phyloP scores from a whole-genome alignment of 129 eudicot genomes.

The Tagetes patula region DNA sequence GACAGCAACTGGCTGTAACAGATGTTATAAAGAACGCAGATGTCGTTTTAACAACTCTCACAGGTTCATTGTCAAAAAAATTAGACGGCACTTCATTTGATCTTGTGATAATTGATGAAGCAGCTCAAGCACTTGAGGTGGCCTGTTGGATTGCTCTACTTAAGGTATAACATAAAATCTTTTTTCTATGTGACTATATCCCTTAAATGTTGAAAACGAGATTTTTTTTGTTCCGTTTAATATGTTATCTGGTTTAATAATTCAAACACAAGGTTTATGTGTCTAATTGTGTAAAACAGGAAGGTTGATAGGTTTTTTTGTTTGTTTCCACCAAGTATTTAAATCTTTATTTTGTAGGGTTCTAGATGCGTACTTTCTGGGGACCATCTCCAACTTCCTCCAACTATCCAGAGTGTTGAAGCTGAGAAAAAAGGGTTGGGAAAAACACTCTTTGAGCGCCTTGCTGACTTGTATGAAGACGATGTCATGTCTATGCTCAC shows the following conservation, averaged over 20 bases:
- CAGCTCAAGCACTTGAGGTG: conserved; percentile 97
- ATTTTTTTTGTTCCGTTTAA: neutral
- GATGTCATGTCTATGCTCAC: conserved; percentile 90
- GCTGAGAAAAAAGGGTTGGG: conserved; percentile 96
- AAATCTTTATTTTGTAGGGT: conserved; percentile 46
- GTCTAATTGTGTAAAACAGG: neutral
- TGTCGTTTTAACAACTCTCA: conserved; percentile 85
- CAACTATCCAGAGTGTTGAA: conserved; percentile 94
- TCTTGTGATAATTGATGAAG: conserved; percentile 93
- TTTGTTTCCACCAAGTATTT: neutral
- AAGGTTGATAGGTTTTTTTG: neutral
- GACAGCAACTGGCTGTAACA: conserved; percentile 94
- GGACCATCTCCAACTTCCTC: conserved; percentile 98
- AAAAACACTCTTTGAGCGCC: conserved; percentile 86
- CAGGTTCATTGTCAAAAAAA: conserved; percentile 75
- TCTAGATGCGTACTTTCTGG: conserved; percentile 88
- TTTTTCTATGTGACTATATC: neutral
- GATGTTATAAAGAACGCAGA: conserved; percentile 82
- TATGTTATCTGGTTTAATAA: neutral
- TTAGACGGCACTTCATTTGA: conserved; percentile 74
- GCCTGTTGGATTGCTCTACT: conserved; percentile 98
- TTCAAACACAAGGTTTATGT: neutral
- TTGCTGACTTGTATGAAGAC: conserved; percentile 87
- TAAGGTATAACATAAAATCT: conserved; percentile 48
- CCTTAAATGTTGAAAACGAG: too few relatives aligned